Base-by-base conservation (phyloP, 140 eudicot species). In the Anethum foeniculum region DNA sequence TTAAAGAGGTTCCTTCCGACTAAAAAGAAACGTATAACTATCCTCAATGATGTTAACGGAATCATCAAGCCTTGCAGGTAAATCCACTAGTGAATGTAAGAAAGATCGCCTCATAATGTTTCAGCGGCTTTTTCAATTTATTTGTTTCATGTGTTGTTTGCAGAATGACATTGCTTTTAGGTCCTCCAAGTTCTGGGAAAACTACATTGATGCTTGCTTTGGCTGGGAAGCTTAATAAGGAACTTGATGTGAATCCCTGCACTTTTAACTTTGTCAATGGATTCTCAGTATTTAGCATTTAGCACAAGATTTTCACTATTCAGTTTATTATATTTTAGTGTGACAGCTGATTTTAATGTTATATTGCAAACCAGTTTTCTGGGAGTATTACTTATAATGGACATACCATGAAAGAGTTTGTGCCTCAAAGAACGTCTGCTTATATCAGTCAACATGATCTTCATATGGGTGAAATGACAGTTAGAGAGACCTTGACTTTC, bases 111-210 rank as follows among this genome's bases (percentile, higher is more conserved):
- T 72, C 13, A 15, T 2, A 54, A 25, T 18, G 76, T 67, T 5
- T 18, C 21, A 36, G 28, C 2, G 14, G 19, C 32, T 36, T 72
- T 36, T 9, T 39, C 13, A 18, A 39, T 10, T 72, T 39, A 36
- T 36, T 39, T 39, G 15, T 51, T 10, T 80, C 13, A 23, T 28
- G 77, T 74, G 23, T 58, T 36, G 72, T 75, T 84, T 86, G 77
- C 84, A 91, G 93, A n/a, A 88, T 94, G 98, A 89, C 98, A 67
- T 84, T 93, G 81, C 96, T 93, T 78, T 86, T 93, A 82, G 98
- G 98, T 25, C 98, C 98, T 71, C 98, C 98, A 14, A 83, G 97
- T 83, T 91, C 98, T 0, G 97, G 98, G 75, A 94, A 91, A 81
- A 92, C 98, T 1, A 88, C 97, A 16, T 77, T 94, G 44, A 80